Base-by-base conservation (phyloP, 331 rosid genomes). In the Malus hybrid region DNA sequence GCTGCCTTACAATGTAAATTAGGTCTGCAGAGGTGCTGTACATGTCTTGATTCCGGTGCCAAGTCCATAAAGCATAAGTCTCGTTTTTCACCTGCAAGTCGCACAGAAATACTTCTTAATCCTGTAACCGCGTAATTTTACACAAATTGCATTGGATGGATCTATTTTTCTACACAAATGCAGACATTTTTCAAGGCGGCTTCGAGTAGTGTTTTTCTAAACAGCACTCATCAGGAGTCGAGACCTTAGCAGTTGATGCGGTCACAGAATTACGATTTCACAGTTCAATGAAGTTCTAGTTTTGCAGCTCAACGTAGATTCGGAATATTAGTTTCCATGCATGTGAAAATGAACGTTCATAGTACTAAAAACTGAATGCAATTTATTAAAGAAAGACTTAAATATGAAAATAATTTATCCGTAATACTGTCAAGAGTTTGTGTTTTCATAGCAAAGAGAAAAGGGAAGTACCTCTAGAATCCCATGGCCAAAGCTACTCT, bases 401-500 rank as follows among this genome's bases (percentile, higher is more conserved):
- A n/a, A 28, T 28, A 28, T 28, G 29, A 28, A 28, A 28, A 28
- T 28, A 28, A 28, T 24, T 69, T 24, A 27, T 48, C 61, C 50
- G 42, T 39, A 39, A 10, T 31, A 48, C 18, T 48, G 42, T 69
- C 27, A 15, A 50, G 61, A 48, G 27, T 69, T 5, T 18, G 39
- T 46, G 24, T 9, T 18, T 54, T 11, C 24, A 36, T n/a, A 54
- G 48, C 44, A 48, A 44, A 76, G 65, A 65, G 81, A 74, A 56
- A 62, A 24, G 70, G 34, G 67, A 46, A 18, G 27, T n/a, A 91
- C 98, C 99, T 91, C 97, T 31, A 94, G 85, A 87, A 92, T 90
- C 11, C 99, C 99, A 79, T 94, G 99, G 52, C 99, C 99, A 6
- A 91, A 94, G 85, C 99, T 94, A 74, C 96, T 91, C 80, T 94